Evolutionary conservation across 2,329 filamentous ascomycete genomes (phyloP).

Genomic region (Verticillium nubilum): DNA sequence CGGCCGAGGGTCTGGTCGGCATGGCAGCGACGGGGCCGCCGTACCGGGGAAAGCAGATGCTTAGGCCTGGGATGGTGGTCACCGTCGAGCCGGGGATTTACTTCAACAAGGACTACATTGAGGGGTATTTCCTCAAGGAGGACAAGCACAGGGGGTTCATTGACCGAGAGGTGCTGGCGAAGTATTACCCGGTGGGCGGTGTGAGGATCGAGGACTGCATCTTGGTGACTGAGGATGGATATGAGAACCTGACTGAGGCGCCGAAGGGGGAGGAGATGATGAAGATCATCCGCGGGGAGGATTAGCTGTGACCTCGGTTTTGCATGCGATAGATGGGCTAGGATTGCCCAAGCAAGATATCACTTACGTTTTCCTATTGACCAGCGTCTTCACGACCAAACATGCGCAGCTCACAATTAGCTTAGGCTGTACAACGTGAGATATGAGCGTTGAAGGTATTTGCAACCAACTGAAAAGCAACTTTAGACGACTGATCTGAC

Average conservation of each 20-base stretch:
- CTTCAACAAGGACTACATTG: constrained; percentile 68
- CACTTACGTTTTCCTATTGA: too few species aligned
- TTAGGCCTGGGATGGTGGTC: constrained; percentile 61
- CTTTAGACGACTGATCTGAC: too few species aligned
- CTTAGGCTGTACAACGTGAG: too few species aligned
- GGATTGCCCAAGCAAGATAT: too few species aligned
- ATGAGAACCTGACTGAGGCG: constrained; percentile 69
- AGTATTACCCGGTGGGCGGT: constrained; percentile 75
- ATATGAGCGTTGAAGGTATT: too few species aligned
- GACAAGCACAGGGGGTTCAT: constrained; percentile 57
- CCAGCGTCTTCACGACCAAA: too few species aligned
- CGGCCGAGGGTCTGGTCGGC: constrained; percentile 25
- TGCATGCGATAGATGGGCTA: not conserved
- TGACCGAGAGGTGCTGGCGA: constrained; percentile 57
- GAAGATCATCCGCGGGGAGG: constrained; percentile 46
- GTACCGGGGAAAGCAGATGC: constrained; percentile 29
- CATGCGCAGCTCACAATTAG: too few species aligned
- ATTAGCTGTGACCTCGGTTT: constrained; percentile 2
- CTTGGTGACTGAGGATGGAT: constrained; percentile 69
- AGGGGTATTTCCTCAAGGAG: constrained; percentile 60
- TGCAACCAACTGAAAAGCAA: too few species aligned
- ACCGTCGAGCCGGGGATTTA: constrained; percentile 80
- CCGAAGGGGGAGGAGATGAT: constrained; percentile 72
- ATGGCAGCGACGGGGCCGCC: constrained; percentile 21
- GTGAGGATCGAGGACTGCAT: constrained; percentile 92